Conservation (phyloP, 306 rosid species). For the Castanea crenata region DNA sequence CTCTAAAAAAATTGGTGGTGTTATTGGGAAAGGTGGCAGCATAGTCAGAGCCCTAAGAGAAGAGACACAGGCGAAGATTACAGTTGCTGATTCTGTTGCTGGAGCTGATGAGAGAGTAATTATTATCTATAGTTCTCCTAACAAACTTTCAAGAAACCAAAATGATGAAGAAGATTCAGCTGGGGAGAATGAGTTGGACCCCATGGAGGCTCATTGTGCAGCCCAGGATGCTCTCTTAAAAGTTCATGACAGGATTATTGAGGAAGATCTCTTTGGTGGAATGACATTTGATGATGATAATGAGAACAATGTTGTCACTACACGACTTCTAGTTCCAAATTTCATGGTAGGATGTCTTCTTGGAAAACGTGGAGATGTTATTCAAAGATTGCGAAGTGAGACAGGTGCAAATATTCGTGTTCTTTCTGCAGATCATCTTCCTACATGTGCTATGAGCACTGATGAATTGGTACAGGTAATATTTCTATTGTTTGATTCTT, state of each 20-base stretch:
- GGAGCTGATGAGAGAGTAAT: slow-evolving; percentile 39
- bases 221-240: slow-evolving; percentile 38
- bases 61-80: slow-evolving; percentile 35
- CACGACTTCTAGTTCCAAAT: slow-evolving; percentile 33
- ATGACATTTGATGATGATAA: slow-evolving; percentile 30
- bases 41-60: slow-evolving; percentile 30
- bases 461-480: slow-evolving; percentile 41
- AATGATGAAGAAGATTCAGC: slow-evolving; percentile 16
- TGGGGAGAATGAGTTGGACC: slow-evolving; percentile 1
- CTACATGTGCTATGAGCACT: slow-evolving; percentile 34
- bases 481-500: background rate
- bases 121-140: slow-evolving; percentile 27
- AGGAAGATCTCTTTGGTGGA: slow-evolving; percentile 32
- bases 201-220: slow-evolving; percentile 31
- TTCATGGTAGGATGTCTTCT: slow-evolving; percentile 36
- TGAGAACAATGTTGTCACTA: slow-evolving; percentile 18
- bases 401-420: slow-evolving; percentile 37
- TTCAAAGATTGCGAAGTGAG: slow-evolving; percentile 35
- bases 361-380: slow-evolving; percentile 37
- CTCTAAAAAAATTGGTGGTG: slow-evolving; percentile 36
- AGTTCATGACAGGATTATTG: slow-evolving; percentile 35
- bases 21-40: slow-evolving; percentile 37
- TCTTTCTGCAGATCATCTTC: slow-evolving; percentile 37
- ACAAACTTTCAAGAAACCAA: slow-evolving; percentile 9
- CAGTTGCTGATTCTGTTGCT: slow-evolving; percentile 33